A percentile compares a stretch with the other conserved stretches of the same genome.
Evolutionary conservation across 106 monocot species (phyloP).

Genomic region (Platanthera zijinensis): DNA sequence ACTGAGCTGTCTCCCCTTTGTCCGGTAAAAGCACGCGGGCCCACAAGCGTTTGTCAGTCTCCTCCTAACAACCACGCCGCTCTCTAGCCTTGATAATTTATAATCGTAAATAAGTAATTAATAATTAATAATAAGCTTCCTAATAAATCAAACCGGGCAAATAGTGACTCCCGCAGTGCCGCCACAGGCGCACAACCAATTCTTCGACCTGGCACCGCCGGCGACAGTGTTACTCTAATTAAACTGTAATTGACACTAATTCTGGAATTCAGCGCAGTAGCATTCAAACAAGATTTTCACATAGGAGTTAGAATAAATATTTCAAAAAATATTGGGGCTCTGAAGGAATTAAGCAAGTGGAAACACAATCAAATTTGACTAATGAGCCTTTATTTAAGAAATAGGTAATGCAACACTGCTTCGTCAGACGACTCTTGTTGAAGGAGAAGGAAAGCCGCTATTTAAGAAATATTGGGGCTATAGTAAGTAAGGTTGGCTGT

Average conservation of each 20-base stretch:
- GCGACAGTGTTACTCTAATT: no score
- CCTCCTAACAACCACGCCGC: not conserved
- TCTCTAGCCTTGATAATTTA: not conserved
- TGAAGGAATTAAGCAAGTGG: not conserved
- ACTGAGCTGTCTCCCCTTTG: not conserved
- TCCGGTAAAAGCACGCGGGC: not conserved
- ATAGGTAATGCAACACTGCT: not conserved
- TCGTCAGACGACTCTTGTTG: not conserved
- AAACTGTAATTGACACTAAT: no score
- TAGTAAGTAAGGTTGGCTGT: not conserved
- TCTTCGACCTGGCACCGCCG: no score
- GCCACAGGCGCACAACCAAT: no score
- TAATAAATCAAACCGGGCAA: not conserved
- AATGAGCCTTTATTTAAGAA: not conserved
- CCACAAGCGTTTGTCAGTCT: not conserved
- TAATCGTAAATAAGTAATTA: no score
- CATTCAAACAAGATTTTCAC: not conserved
- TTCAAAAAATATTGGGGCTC: not conserved
- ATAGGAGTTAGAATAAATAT: not conserved
- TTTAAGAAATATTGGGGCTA: not conserved
- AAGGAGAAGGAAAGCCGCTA: not conserved
- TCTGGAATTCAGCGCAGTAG: not conserved
- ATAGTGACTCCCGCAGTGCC: no score
- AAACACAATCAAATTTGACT: not conserved
- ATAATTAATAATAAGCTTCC: no score